Evolutionary conservation across 257 asterid species (phyloP), one percentile per base, ranked within the genome.

Genomic region (Leonotis leonurus): DNA sequence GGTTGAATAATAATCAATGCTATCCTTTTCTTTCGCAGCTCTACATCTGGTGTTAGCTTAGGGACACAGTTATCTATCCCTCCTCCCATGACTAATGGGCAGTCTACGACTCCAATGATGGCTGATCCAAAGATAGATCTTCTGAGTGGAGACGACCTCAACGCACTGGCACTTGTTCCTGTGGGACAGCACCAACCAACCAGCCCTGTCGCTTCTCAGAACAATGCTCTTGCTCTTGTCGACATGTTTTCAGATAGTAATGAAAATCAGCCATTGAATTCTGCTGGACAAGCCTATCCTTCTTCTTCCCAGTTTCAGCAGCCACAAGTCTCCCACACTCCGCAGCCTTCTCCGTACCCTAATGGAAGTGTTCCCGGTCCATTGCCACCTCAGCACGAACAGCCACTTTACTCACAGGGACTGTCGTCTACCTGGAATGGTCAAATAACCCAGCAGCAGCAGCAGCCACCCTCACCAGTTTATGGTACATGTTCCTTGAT

Each of bases 121-220:
- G 78, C 79, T 55, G 78, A 62, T 55, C 80, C 89, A 8, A 83
- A 81, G 68, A 81, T 85, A 51, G 99, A 93, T 81, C 97, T 93
- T 77, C 80, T 93, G 75, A 93, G 97, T 60, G 99, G 99, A 73
- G 99, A 93, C 53, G 90, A 87, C 78, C 88, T 89, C 77, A 77
- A 77, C 75, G 81, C 90, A 3, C 56, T 86, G 80, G 97, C 97
- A 45, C 80, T 89, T 68, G 99, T 89, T 65, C 95, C 99, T 13
- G 84, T 88, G 24, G 86, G 88, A 65, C 88, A 77, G 72, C 85
- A 91, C 60, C 95, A 85, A 77, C 87, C 90, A 32, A 76, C 73
- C 14, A 82, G 85, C 69, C 88, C 89, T 8, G 78, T 72, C 43
- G 70, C 82, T 33, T 80, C 94, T 72, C 88, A 89, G 60, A 88